Conservation (phyloP, 1,139 yeast genomes). For the Sugiyamaella sp. region DNA sequence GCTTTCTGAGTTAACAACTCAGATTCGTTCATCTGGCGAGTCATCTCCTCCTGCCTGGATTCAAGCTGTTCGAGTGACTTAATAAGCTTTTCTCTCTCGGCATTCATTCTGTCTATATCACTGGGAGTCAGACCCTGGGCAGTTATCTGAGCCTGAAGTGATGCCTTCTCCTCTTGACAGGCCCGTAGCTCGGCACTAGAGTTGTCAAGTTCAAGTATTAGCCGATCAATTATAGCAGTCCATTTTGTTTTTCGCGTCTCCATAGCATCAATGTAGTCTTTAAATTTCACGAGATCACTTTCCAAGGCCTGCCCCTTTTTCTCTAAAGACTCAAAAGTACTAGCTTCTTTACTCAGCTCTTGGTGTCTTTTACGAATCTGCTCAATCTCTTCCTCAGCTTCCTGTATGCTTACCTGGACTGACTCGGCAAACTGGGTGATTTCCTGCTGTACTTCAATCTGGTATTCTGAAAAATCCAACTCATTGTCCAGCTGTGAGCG, state of each 20-base stretch:
- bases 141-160: slow-evolving; percentile 52
- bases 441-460: slow-evolving; percentile 58
- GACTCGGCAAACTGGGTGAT: slow-evolving; percentile 52
- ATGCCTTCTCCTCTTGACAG: slow-evolving; percentile 51
- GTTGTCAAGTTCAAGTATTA: slow-evolving; percentile 55
- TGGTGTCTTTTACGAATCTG: slow-evolving; percentile 41
- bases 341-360: slow-evolving; percentile 44
- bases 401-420: slow-evolving; percentile 49
- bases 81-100: slow-evolving; percentile 61
- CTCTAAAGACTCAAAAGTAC: slow-evolving; percentile 51
- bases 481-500: slow-evolving; percentile 61
- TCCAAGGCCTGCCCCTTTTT: slow-evolving; percentile 66
- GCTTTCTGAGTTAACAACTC: slow-evolving; percentile 53
- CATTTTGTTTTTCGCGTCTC: slow-evolving; percentile 66
- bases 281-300: slow-evolving; percentile 70
- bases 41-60: slow-evolving; percentile 47
- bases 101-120: slow-evolving; percentile 63
- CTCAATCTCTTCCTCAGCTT: slow-evolving; percentile 47
- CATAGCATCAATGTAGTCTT: slow-evolving; percentile 70
- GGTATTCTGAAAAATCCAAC: slow-evolving; percentile 57
- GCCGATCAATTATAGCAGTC: slow-evolving; percentile 58
- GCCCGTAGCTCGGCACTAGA: slow-evolving; percentile 51
- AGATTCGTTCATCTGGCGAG: slow-evolving; percentile 48
- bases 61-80: slow-evolving; percentile 57
- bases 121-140: slow-evolving; percentile 61